Evolutionary conservation across 2,329 filamentous ascomycete species (phyloP).

Genomic region (Calonectria hongkongensis): DNA sequence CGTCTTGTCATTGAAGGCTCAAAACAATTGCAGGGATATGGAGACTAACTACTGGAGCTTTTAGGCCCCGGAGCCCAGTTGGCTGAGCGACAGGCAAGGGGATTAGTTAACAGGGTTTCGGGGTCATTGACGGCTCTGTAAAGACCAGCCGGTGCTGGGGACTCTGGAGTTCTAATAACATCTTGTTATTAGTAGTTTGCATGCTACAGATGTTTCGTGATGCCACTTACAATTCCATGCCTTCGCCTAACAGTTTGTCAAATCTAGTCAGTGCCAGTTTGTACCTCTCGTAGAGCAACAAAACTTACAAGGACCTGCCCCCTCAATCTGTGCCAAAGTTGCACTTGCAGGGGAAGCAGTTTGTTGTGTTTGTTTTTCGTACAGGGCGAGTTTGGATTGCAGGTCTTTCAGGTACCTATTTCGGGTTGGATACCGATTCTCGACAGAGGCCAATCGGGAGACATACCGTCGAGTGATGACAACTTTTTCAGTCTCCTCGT

Average conservation of each 20-base stretch:
- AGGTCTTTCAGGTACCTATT: neutral
- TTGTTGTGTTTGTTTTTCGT: neutral
- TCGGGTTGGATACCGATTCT: neutral
- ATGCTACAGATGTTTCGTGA: neutral
- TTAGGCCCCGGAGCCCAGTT: neutral
- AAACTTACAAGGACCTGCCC: neutral
- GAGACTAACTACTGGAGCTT: neutral
- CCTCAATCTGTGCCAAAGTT: neutral
- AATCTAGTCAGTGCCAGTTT: neutral
- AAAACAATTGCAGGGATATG: neutral
- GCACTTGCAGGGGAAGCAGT: neutral
- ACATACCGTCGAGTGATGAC: neutral
- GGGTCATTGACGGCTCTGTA: neutral
- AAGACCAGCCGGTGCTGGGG: neutral
- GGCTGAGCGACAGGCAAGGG: neutral
- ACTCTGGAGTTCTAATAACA: neutral
- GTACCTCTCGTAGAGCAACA: neutral
- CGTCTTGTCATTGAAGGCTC: neutral
- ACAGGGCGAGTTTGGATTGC: neutral
- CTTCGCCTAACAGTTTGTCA: neutral
- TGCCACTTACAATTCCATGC: neutral
- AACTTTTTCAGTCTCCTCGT: neutral
- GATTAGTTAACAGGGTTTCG: neutral
- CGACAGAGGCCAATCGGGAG: neutral
- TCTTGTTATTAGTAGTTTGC: neutral